Conservation (phyloP, 1,284 basidiomycete species). For the Marasmius tenuissimus region DNA sequence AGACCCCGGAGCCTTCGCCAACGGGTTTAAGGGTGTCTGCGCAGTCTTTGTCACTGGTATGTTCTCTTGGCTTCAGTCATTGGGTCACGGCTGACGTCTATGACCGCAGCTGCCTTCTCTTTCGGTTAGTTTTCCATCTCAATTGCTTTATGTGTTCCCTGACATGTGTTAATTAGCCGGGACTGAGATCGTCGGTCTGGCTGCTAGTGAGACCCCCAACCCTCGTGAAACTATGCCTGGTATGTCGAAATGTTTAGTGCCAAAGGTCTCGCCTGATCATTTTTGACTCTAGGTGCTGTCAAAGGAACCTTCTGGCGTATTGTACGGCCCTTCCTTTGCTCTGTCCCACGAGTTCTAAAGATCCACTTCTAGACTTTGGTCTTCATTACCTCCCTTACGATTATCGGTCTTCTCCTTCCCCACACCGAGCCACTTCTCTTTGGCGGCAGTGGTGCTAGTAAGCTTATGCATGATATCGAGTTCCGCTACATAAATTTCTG, state of each 20-base stretch:
- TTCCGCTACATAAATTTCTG: background rate
- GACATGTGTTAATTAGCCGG: slow-evolving; percentile 38
- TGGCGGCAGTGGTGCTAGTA: slow-evolving; percentile 32
- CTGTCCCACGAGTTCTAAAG: background rate
- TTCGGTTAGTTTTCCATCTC: slow-evolving; percentile 34
- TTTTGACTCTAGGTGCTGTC: slow-evolving; percentile 27
- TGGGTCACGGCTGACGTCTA: background rate
- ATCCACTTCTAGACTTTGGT: slow-evolving; percentile 33
- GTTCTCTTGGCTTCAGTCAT: slow-evolving; percentile 2
- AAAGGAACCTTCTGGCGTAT: slow-evolving; percentile 49
- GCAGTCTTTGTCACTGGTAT: slow-evolving; percentile 40
- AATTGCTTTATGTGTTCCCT: background rate
- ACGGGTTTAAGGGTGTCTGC: slow-evolving; percentile 43
- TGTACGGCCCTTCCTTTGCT: slow-evolving; percentile 20
- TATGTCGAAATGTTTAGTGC: background rate
- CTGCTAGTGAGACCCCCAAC: slow-evolving; percentile 58
- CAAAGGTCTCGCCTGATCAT: background rate
- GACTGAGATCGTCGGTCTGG: slow-evolving; percentile 68
- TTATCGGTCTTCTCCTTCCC: slow-evolving; percentile 48
- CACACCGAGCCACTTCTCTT: slow-evolving; percentile 49
- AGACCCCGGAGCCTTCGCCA: slow-evolving; percentile 48
- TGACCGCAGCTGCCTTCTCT: slow-evolving; percentile 49
- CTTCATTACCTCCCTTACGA: slow-evolving; percentile 39
- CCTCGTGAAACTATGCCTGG: slow-evolving; percentile 60
- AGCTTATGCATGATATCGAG: slow-evolving; percentile 3